Evolutionary conservation across 306 rosid genomes (phyloP).

Genomic region (Sophora flavescens): DNA sequence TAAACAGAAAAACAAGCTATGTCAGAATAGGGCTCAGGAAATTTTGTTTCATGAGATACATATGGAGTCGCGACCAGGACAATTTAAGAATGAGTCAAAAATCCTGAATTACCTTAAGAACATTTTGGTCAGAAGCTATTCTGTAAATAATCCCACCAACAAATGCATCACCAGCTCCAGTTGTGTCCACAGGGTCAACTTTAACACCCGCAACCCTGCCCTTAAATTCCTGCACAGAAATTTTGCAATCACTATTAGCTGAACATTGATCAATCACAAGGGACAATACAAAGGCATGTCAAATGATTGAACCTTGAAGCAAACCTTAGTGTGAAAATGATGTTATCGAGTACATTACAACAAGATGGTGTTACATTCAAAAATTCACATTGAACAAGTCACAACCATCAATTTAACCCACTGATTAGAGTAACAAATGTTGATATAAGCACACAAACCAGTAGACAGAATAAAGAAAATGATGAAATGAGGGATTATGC

Average conservation of each 20-base stretch:
- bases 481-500: background rate
- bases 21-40: background rate
- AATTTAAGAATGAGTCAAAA: conserved; percentile 13
- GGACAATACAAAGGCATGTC: background rate
- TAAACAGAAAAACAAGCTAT: background rate
- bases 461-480: conserved; percentile 23
- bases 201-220: conserved; percentile 84
- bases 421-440: conserved; percentile 11
- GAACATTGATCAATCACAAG: conserved; percentile 5
- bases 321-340: background rate
- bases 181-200: conserved; percentile 85
- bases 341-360: background rate
- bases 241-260: conserved; percentile 13
- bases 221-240: conserved; percentile 66
- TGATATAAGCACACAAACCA: conserved; percentile 2
- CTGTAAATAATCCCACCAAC: conserved; percentile 78
- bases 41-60: background rate
- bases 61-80: background rate
- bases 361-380: background rate
- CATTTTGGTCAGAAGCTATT: conserved; percentile 69
- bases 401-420: conserved; percentile 12
- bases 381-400: conserved; percentile 13
- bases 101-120: conserved; percentile 65
- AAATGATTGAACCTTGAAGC: conserved; percentile 1
- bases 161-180: conserved; percentile 97